Base-by-base conservation (phyloP, 1,284 basidiomycete species). In the Fomes fomentarius region DNA sequence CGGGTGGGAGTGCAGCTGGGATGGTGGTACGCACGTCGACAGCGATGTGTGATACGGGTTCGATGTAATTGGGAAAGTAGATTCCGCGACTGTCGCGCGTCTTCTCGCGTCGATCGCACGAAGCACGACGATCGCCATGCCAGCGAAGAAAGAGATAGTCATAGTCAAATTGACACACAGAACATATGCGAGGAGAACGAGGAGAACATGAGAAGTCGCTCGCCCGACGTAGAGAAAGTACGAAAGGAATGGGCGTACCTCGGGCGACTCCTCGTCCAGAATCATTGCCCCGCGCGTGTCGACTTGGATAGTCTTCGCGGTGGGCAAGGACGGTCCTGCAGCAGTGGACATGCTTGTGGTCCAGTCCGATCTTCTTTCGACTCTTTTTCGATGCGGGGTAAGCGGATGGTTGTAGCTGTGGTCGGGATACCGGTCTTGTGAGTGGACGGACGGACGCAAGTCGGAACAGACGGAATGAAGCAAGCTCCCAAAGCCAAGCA, bases 21-120 rank as follows among this genome's bases (percentile, higher is more conserved):
- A 24, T 24, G 22, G 34, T 42, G 14, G 34, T 30, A 84, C 93
- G 79, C 70, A 95, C 94, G 69, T 98, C 95, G 52, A 97, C 87
- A 6, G 95, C 95, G 54, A 97, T 94, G 71, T 96, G 93, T 33
- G 94, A 96, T n/a, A 97, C 89, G 12, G 93, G 92, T 72, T 98
- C 95, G 61, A 96, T 96, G 74, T 97, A 88, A 71, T 96, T 94
- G 47, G 95, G 95, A 45, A 98, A 83, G 74, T 97, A 97, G 67
- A 98, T 97, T 14, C 94, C 94, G 69, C 94, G 81, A 66, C 93
- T 95, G 72, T 96, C 94, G 61, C 93, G 80, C 33, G 93, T 96
- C 93, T 96, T 62, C 33, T 25, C 39, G 50, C 38, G 47, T 25
- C 37, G 39, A 31, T 17, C 38, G 30, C 42, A 47, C 42, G 42